Evolutionary conservation across 1,284 basidiomycete genomes (phyloP).

Genomic region (Trichosporon sp.): DNA sequence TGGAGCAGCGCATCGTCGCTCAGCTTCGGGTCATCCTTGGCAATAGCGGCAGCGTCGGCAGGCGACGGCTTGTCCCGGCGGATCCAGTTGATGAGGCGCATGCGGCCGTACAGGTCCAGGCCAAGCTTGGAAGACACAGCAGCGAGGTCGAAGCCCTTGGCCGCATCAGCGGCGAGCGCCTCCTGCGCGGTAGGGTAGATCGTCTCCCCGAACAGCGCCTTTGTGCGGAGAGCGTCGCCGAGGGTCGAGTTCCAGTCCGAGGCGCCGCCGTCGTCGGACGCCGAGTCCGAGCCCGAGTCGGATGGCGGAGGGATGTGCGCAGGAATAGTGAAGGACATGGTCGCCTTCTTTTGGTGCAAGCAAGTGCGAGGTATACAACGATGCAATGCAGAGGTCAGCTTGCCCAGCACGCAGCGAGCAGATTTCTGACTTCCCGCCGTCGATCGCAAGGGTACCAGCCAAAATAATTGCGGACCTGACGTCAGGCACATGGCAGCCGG

Average conservation of each 20-base stretch:
- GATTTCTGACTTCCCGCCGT: background rate
- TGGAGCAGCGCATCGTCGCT: slow-evolving; percentile 68
- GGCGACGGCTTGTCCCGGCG: slow-evolving; percentile 53
- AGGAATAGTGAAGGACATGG: slow-evolving; percentile 18
- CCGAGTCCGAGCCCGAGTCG: slow-evolving; percentile 20
- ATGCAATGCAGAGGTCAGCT: background rate
- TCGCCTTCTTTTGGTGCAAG: background rate
- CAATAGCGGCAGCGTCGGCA: slow-evolving; percentile 1
- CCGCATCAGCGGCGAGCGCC: slow-evolving; percentile 61
- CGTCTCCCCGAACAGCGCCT: slow-evolving; percentile 73
- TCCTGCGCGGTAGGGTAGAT: slow-evolving; percentile 58
- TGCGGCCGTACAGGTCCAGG: slow-evolving; percentile 63
- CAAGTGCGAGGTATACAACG: too few relatives aligned
- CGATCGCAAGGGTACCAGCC: background rate
- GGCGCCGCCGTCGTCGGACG: slow-evolving; percentile 25
- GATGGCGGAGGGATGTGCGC: slow-evolving; percentile 14
- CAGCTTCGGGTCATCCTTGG: slow-evolving; percentile 45
- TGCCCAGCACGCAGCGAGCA: too few relatives aligned
- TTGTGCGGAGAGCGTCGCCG: slow-evolving; percentile 50
- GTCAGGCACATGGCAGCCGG: background rate
- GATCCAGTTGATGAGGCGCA: slow-evolving; percentile 81
- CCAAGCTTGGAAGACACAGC: slow-evolving; percentile 31
- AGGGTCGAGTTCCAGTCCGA: slow-evolving; percentile 43
- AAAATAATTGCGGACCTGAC: slow-evolving; percentile 6
- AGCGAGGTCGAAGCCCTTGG: slow-evolving; percentile 47